phyloP scores from a whole-genome alignment of 176 grass and related monocot species.

The Lolium multiflorum region DNA sequence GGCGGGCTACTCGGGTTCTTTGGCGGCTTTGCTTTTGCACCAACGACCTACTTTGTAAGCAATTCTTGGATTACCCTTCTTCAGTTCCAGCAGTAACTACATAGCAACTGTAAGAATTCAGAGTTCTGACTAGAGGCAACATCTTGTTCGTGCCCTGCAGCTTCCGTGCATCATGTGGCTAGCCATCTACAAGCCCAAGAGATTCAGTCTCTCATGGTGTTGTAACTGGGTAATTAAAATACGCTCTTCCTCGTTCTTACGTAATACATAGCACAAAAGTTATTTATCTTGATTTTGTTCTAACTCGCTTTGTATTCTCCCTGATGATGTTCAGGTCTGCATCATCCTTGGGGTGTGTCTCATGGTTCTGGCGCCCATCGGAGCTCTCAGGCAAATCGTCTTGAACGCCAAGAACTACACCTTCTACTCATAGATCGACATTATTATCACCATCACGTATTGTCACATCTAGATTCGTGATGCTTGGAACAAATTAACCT shows the following conservation, averaged over 20 bases:
- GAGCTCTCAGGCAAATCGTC: slow-evolving; percentile 78
- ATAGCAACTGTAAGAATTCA: neutral
- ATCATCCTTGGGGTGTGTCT: slow-evolving; percentile 74
- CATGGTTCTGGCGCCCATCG: slow-evolving; percentile 81
- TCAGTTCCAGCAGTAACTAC: neutral
- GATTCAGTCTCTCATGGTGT: slow-evolving; percentile 80
- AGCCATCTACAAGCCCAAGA: slow-evolving; percentile 78
- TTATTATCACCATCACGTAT: neutral
- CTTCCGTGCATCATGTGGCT: slow-evolving; percentile 95
- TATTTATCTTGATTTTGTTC: neutral
- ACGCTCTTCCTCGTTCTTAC: neutral
- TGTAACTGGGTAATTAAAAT: slow-evolving; percentile 77
- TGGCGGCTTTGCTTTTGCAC: slow-evolving; percentile 89
- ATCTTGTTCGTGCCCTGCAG: slow-evolving; percentile 45
- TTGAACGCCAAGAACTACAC: slow-evolving; percentile 48
- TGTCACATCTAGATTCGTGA: neutral
- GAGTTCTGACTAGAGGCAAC: neutral
- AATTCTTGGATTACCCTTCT: neutral
- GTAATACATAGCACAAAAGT: neutral
- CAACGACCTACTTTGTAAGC: slow-evolving; percentile 88
- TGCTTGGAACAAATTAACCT: neutral
- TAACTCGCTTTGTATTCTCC: neutral
- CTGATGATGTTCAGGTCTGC: slow-evolving; percentile 60
- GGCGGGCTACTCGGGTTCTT: slow-evolving; percentile 83
- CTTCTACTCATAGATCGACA: slow-evolving; percentile 67